Conservation (phyloP, 1,139 yeast genomes). For the Debaryomyces nepalensis region DNA sequence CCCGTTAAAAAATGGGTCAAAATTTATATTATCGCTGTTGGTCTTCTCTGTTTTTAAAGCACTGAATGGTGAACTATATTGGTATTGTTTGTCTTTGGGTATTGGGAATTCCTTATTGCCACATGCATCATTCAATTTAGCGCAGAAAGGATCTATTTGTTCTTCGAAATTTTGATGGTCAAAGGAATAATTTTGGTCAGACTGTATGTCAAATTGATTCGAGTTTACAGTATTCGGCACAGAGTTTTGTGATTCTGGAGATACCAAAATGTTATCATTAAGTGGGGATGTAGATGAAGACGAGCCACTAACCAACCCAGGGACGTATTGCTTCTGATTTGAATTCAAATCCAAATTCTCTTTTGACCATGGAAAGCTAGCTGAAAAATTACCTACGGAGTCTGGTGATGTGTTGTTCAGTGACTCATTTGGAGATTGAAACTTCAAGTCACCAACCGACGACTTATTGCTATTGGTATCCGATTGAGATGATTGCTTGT, state of each 20-base stretch:
- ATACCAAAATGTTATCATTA: constrained; percentile 43
- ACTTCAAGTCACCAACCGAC: constrained; percentile 16
- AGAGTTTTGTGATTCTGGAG: constrained; percentile 36
- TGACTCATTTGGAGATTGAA: constrained; percentile 17
- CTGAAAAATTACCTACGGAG: constrained; percentile 22
- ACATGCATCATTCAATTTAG: constrained; percentile 76
- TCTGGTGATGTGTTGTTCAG: constrained; percentile 25
- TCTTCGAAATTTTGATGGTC: constrained; percentile 41
- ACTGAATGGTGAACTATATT: constrained; percentile 25
- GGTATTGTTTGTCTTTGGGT: constrained; percentile 50
- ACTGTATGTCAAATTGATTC: constrained; percentile 22
- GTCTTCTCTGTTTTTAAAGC: constrained; percentile 16
- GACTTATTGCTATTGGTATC: constrained; percentile 16
- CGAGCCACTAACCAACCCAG: constrained; percentile 42
- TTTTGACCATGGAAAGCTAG: constrained; percentile 43
- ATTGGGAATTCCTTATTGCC: constrained; percentile 76
- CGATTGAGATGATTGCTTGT: constrained; percentile 9
- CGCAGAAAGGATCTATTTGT: constrained; percentile 68
- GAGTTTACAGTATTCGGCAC: constrained; percentile 22
- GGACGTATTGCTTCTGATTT: constrained; percentile 26
- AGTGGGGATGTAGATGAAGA: constrained; percentile 46
- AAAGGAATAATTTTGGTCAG: constrained; percentile 21
- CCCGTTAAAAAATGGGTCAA: constrained; percentile 35
- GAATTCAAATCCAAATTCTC: constrained; percentile 29
- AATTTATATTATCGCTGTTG: constrained; percentile 22